Evolutionary conservation across 2,329 filamentous ascomycete species (phyloP).

Genomic region (Trichoderma afroharzianum): DNA sequence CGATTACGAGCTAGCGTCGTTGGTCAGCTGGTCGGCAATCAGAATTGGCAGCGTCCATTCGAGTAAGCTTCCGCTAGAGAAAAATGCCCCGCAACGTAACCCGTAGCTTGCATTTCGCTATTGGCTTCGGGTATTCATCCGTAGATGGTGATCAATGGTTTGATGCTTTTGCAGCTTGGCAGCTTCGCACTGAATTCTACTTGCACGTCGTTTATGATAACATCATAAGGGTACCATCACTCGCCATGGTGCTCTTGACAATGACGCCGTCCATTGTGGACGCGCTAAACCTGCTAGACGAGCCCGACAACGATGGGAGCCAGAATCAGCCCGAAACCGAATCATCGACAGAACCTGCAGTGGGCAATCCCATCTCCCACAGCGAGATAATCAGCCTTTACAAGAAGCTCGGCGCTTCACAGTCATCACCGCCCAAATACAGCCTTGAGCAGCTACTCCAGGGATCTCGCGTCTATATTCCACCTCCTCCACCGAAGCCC

Average conservation of each 20-base stretch:
- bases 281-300: constrained; percentile 44
- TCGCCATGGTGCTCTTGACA: constrained; percentile 70
- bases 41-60: neutral
- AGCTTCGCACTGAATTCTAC: neutral
- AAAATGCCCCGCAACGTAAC: neutral
- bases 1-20: neutral
- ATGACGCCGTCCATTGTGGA: constrained; percentile 67
- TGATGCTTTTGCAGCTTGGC: neutral
- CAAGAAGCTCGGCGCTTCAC: constrained; percentile 43
- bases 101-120: neutral
- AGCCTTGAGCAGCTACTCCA: constrained; percentile 68
- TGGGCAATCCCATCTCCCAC: constrained; percentile 70
- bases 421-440: constrained; percentile 29
- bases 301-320: constrained; percentile 22
- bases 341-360: constrained; percentile 42
- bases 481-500: constrained; percentile 76
- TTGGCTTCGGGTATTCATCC: neutral
- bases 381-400: constrained; percentile 63
- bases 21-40: neutral
- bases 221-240: neutral
- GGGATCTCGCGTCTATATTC: constrained; percentile 68
- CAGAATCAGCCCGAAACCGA: constrained; percentile 12
- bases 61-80: neutral
- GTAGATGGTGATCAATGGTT: neutral
- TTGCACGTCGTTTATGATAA: neutral